phyloP scores from a whole-genome alignment of 805 yeast genomes.

The Kregervanrija fluxuum region DNA sequence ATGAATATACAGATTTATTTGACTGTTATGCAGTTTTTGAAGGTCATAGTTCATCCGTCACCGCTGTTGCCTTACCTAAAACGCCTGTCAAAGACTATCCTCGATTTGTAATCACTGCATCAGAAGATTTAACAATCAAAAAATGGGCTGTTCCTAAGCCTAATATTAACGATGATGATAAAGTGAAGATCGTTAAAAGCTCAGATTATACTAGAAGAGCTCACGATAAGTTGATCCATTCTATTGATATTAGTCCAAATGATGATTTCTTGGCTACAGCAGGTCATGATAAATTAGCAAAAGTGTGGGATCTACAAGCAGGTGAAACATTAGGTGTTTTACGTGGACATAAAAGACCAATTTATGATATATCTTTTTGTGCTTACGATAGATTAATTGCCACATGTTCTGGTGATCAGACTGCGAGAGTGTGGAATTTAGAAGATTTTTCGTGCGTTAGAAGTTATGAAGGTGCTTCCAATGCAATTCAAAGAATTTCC shows the following conservation, averaged over 20 bases:
- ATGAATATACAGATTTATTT: constrained; percentile 33
- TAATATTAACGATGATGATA: constrained; percentile 1
- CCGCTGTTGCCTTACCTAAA: constrained; percentile 72
- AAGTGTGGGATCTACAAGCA: constrained; percentile 77
- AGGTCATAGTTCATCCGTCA: constrained; percentile 85
- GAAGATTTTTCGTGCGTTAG: constrained; percentile 65
- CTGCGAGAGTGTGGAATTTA: constrained; percentile 83
- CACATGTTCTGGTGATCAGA: constrained; percentile 83
- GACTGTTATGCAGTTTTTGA: constrained; percentile 52
- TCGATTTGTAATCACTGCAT: constrained; percentile 68
- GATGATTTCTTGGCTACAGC: constrained; percentile 88
- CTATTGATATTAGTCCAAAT: constrained; percentile 85
- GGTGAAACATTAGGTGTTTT: constrained; percentile 85
- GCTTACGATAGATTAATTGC: constrained; percentile 68
- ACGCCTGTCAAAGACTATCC: constrained; percentile 43
- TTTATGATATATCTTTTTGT: constrained; percentile 87
- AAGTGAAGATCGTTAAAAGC: constrained; percentile 34
- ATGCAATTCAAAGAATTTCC: constrained; percentile 77
- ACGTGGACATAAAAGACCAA: constrained; percentile 88
- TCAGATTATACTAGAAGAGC: constrained; percentile 92
- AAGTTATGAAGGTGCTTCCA: constrained; percentile 92
- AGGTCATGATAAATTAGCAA: constrained; percentile 86
- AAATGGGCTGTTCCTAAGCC: constrained; percentile 69
- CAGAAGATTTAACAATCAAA: constrained; percentile 78
- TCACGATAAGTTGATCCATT: constrained; percentile 93